Evolutionary conservation across 2,329 filamentous ascomycete species (phyloP), one percentile per base, ranked within the genome.

Genomic region (Xylaria sp.): DNA sequence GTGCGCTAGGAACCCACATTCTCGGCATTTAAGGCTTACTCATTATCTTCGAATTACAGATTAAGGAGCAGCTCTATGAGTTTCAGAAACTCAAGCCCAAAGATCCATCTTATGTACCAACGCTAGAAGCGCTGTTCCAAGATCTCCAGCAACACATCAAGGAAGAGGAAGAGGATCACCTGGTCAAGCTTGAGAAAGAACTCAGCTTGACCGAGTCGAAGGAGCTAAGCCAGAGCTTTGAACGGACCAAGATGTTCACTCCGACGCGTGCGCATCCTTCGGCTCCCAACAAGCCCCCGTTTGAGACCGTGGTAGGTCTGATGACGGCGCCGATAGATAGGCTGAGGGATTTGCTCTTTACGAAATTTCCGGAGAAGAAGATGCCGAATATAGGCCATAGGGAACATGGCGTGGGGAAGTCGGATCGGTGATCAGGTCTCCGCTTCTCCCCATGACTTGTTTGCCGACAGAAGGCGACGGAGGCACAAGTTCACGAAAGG

Each of bases 281-380:
- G 57, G 78, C 81, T 1, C 84, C 84, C 2, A 80, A 84, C 67
- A 82, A 82, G 61, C 84, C 84, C 0, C 83, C 82, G 0, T 87
- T 86, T 67, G 85, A 87, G 78, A 87, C 84, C 0, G 82, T 81
- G 0, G 80, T 80, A 28, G 84, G 82, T 0, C 73, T 88, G 44
- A 74, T 88, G 76, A 78, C 82, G 1, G 85, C 86, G 12, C 86
- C 86, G 0, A 77, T 88, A n/a, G 87, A 88, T 75, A 83, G 82
- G 66, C 71, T 88, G 23, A 76, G 78, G 39, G 85, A 88, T 78
- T 57, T 87, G 3, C 55, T 69, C 8, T 86, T 88, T 72, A 77
- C 83, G 12, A 84, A 82, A 72, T 88, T 86, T 73, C 85, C 85
- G 0, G 77, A 81, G 15, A 73, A 78, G 82, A 61, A 73, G 55